Base-by-base conservation (phyloP, 371 early-diverging fungal species). In the Paramicrosporidium saccamoebae region DNA sequence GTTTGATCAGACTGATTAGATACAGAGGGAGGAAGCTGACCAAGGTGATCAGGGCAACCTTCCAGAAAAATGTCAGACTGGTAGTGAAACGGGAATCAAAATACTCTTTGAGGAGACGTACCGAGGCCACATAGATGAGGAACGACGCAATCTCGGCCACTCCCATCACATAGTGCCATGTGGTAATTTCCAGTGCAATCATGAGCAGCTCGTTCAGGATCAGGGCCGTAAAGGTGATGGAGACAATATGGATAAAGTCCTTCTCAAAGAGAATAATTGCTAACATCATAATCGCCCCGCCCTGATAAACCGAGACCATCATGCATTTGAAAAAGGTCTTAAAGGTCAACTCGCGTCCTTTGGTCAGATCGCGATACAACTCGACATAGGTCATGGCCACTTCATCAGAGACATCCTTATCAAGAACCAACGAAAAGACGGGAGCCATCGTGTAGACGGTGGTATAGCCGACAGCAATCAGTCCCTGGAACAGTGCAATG, bases 201-300 rank as follows among this genome's bases (percentile, higher is more conserved):
- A 90, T 94, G n/a, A 94, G 39, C 19, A 95, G 43, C 44, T 98
- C 98, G 42, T 96, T 98, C 27, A 94, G 58, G 16, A 98, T 69
- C 20, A 95, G 40, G 0, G 82, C 74, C 1, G 90, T 86, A 37
- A 98, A 98, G 3, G 82, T 74, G 19, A 96, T 78, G 2, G 88
- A 69, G 1, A 88, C 79, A 18, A 96, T 74, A 32, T 81, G 66
- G 19, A 90, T 60, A 36, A 94, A 79, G 42, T 94, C 84, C 27
- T 67, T 62, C 35, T 86, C 82, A 44, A 92, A 94, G 19, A 90
- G 51, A 38, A 65, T 58, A 21, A 88, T 65, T 5, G 81, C 71
- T 22, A 88, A 35, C 26, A 90, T 57, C 94, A 96, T 92, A 25
- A 92, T 77, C 0, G 77, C 68, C 4, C 84, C 77, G 19, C 78